Conservation (phyloP, 2,329 filamentous ascomycete species). For the Taxawa tesnikishii region DNA sequence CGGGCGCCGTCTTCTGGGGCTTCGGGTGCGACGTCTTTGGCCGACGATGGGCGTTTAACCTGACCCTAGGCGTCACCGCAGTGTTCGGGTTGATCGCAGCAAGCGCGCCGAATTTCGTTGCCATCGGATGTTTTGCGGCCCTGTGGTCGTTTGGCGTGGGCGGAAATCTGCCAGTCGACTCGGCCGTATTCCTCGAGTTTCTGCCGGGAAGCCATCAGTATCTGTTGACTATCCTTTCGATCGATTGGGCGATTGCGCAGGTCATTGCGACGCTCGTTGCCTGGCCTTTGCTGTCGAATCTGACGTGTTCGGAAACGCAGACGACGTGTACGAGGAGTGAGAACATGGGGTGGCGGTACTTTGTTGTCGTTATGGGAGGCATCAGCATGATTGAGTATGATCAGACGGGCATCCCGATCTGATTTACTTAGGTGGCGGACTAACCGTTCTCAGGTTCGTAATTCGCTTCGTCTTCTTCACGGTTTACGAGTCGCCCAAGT, state of each 20-base stretch:
- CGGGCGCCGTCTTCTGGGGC: conserved; percentile 73
- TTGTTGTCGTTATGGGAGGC: conserved; percentile 60
- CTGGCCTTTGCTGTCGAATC: conserved; percentile 64
- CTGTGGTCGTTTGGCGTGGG: conserved; percentile 32
- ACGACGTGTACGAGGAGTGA: conserved; percentile 32
- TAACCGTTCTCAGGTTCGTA: conserved; percentile 67
- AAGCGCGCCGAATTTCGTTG: conserved; percentile 55
- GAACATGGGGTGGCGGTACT: conserved; percentile 63
- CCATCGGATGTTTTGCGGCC: conserved; percentile 14
- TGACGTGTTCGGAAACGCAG: conserved; percentile 34
- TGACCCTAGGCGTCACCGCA: conserved; percentile 57
- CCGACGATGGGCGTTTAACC: conserved; percentile 69
- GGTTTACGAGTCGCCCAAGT: conserved; percentile 78
- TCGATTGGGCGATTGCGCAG: conserved; percentile 81
- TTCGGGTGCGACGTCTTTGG: conserved; percentile 67
- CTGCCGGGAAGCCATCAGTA: conserved; percentile 62
- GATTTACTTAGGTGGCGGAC: conserved; percentile 42
- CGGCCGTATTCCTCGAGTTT: conserved; percentile 73
- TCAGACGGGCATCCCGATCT: too few relatives aligned
- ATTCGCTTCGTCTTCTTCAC: conserved; percentile 70
- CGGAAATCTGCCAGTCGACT: conserved; percentile 68
- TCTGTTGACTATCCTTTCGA: conserved; percentile 65
- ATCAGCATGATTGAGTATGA: too few relatives aligned
- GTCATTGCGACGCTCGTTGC: conserved; percentile 58
- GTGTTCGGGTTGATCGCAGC: conserved; percentile 62